Percentiles rank a stretch among this genome's conserved stretches.
phyloP scores from a whole-genome alignment of 106 monocot genomes.

The Acanthochlamys bracteata region DNA sequence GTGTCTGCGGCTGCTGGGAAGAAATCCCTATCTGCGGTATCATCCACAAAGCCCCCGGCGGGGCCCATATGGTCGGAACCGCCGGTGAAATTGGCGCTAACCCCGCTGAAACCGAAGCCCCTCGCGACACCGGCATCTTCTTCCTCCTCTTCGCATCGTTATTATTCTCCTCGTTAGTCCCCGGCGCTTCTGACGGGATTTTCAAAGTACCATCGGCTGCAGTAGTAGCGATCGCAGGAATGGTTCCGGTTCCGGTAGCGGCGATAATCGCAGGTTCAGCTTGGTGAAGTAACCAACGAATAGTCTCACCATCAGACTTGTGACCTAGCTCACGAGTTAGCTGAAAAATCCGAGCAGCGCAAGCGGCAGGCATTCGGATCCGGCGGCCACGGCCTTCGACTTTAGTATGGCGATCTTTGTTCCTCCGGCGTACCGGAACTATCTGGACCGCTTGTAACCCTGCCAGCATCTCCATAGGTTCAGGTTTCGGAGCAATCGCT shows the following conservation, averaged over 20 bases:
- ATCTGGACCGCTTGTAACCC: slow-evolving; percentile 12
- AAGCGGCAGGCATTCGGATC: slow-evolving; percentile 40
- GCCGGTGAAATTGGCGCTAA: slow-evolving; percentile 17
- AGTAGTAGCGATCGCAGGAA: slow-evolving; percentile 35
- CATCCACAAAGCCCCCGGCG: slow-evolving; percentile 22
- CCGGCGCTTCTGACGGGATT: slow-evolving; percentile 22
- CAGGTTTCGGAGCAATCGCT: slow-evolving; percentile 27
- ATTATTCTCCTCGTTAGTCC: not conserved
- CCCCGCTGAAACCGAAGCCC: slow-evolving; percentile 17
- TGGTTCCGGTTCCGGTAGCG: slow-evolving; percentile 46
- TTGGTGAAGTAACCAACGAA: slow-evolving; percentile 43
- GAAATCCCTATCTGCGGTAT: slow-evolving; percentile 10
- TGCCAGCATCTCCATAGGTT: slow-evolving; percentile 24
- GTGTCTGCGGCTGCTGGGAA: slow-evolving; percentile 1
- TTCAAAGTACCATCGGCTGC: slow-evolving; percentile 28
- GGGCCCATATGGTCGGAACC: slow-evolving; percentile 26
- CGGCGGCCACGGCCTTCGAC: slow-evolving; percentile 41
- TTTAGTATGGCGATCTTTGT: slow-evolving; percentile 38
- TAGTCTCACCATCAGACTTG: slow-evolving; percentile 48
- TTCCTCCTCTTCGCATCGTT: slow-evolving; percentile 11
- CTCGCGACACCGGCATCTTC: slow-evolving; percentile 11
- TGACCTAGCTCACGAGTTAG: slow-evolving; percentile 48
- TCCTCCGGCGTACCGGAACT: slow-evolving; percentile 18
- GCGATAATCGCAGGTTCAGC: slow-evolving; percentile 47
- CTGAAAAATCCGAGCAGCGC: slow-evolving; percentile 36